phyloP scores from a whole-genome alignment of 805 yeast genomes.

The Metschnikowia hibisci region DNA sequence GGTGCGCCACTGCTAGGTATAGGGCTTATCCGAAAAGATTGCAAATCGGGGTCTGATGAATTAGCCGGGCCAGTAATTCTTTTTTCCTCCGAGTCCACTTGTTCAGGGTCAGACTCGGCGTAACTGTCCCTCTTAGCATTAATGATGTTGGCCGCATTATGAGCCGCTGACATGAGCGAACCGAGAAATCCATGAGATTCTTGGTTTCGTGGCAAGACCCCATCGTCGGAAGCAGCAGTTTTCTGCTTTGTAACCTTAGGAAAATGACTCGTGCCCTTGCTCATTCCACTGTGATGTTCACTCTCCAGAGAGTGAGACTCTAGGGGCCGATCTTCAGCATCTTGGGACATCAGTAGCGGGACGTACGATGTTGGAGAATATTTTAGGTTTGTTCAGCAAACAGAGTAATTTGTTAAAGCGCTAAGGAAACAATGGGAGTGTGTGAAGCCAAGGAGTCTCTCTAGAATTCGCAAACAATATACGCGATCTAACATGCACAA shows the following conservation, averaged over 20 bases:
- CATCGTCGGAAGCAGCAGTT: neutral
- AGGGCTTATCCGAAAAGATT: neutral
- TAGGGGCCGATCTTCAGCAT: neutral
- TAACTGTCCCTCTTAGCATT: conserved; percentile 10
- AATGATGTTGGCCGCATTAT: conserved; percentile 38
- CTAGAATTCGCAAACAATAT: neutral
- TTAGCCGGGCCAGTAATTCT: neutral
- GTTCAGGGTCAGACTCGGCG: neutral
- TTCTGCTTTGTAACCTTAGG: neutral
- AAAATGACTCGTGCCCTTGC: neutral
- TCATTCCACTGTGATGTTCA: neutral
- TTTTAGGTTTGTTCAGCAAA: no score
- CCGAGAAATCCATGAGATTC: conserved; percentile 37
- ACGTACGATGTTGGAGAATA: neutral
- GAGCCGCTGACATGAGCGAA: conserved; percentile 45
- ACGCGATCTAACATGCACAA: conserved; percentile 1
- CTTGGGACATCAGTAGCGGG: neutral
- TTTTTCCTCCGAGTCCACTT: neutral
- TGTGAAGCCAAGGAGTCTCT: no score
- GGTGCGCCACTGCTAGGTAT: neutral
- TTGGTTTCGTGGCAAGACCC: neutral
- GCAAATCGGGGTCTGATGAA: neutral
- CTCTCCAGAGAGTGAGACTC: neutral
- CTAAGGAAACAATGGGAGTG: no score
- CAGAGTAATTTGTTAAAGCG: no score